Base-by-base conservation (phyloP, 75 land plant species). In the Isoetes taiwanensis region DNA sequence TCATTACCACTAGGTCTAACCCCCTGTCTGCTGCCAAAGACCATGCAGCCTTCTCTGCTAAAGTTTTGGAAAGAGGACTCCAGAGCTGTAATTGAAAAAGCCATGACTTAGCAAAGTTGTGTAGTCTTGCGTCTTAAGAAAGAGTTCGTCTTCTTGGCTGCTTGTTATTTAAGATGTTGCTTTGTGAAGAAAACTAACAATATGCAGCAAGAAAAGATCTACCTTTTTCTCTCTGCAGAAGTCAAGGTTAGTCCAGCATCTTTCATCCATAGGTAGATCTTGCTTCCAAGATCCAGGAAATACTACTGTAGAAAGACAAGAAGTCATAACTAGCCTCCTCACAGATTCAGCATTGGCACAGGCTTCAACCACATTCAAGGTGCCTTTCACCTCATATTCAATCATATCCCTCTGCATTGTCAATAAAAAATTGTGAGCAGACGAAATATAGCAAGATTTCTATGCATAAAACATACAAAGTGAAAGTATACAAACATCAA, bases 381-480 rank as follows among this genome's bases (percentile, higher is more conserved):
- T 31, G 2, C 62, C 56, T 21, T n/a, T 24, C 17, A 60, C 24
- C 40, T 60, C 62, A 25, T 60, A 60, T 21, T 60, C 62, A 28
- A 60, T 54, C 58, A 52, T 60, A n/a, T 60, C 62, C 14, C 28
- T 37, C 62, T n/a, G n/a, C n/a, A n/a, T n/a, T n/a, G n/a, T n/a
- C n/a, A n/a, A n/a, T n/a, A n/a, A n/a, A n/a, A n/a, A n/a, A n/a
- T n/a, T n/a, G n/a, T n/a, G n/a, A n/a, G n/a, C n/a, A n/a, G n/a
- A n/a, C n/a, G n/a, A n/a, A n/a, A n/a, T n/a, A n/a, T n/a, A n/a
- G n/a, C n/a, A n/a, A n/a, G n/a, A n/a, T n/a, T n/a, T n/a, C n/a
- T n/a, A n/a, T n/a, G n/a, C n/a, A n/a, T n/a, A n/a, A n/a, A n/a
- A n/a, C n/a, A n/a, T n/a, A n/a, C n/a, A n/a, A n/a, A n/a, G n/a